Evolutionary conservation across 345 rosid genomes (phyloP).

Genomic region (Trapa bicornis): DNA sequence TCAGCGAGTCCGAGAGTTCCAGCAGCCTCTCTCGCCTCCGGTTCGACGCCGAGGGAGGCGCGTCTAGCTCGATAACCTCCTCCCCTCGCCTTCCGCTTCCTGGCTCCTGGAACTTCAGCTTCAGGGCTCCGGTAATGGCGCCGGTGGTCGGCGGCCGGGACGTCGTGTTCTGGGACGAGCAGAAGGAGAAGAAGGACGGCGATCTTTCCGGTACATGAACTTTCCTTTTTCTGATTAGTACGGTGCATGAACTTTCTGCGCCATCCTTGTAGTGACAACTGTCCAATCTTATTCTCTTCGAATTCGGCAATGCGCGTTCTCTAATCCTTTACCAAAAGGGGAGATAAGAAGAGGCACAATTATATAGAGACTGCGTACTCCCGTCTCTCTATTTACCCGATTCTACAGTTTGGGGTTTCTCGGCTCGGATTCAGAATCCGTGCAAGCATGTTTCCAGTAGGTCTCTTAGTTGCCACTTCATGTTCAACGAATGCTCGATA

Average conservation of each 20-base stretch:
- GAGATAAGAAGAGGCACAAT: no score
- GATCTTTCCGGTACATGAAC: slow-evolving; percentile 54
- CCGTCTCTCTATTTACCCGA: not conserved
- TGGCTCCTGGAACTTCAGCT: slow-evolving; percentile 24
- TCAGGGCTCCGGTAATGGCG: slow-evolving; percentile 26
- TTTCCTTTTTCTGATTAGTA: not conserved
- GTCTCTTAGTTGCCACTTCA: not conserved
- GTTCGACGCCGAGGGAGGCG: slow-evolving; percentile 46
- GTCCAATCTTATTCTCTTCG: not conserved
- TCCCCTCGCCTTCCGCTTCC: slow-evolving; percentile 32
- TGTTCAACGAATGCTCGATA: not conserved
- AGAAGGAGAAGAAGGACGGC: slow-evolving; percentile 38
- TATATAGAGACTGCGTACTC: no score
- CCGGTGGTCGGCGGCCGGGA: slow-evolving; percentile 20
- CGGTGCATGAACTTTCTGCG: slow-evolving; percentile 25
- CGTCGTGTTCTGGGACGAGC: slow-evolving; percentile 35
- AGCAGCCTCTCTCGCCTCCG: slow-evolving; percentile 68
- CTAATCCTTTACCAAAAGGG: not conserved
- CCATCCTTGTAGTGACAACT: not conserved
- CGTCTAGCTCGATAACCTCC: slow-evolving; percentile 55
- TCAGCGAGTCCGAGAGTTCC: slow-evolving; percentile 94
- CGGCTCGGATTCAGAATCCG: not conserved
- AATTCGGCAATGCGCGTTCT: not conserved
- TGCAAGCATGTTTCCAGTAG: not conserved
- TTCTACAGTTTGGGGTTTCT: not conserved